Evolutionary conservation across 768 basidiomycete species (phyloP).

Genomic region (Leccinum pellstonianum): DNA sequence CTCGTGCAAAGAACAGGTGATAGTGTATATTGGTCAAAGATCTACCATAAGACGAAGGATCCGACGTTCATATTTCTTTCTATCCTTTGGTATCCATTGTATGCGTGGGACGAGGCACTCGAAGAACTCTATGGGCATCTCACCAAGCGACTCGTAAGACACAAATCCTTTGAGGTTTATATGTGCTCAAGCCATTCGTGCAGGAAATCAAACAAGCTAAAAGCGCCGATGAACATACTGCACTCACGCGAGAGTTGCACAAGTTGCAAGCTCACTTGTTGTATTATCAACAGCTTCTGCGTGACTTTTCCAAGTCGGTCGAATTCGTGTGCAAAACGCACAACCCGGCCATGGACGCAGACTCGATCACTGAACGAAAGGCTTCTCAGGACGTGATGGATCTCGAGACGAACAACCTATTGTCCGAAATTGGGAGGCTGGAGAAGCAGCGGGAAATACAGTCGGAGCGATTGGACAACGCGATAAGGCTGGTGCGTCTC

Average conservation of each 20-base stretch:
- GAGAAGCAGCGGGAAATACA: slow-evolving; percentile 28
- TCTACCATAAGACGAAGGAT: slow-evolving; percentile 32
- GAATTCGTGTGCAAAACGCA: slow-evolving; percentile 47
- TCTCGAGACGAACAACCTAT: slow-evolving; percentile 25
- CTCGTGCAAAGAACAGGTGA: slow-evolving; percentile 34
- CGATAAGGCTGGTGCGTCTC: slow-evolving; percentile 29
- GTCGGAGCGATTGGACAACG: slow-evolving; percentile 32
- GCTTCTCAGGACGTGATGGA: slow-evolving; percentile 11
- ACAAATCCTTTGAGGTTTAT: not conserved
- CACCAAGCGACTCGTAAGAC: slow-evolving; percentile 41
- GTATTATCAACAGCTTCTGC: slow-evolving; percentile 53
- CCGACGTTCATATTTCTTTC: slow-evolving; percentile 37
- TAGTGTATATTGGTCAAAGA: slow-evolving; percentile 38
- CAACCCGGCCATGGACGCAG: slow-evolving; percentile 45
- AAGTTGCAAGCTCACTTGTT: slow-evolving; percentile 56
- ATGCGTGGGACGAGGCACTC: slow-evolving; percentile 61
- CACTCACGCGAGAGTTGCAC: slow-evolving; percentile 53
- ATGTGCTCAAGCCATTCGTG: not conserved
- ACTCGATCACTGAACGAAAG: slow-evolving; percentile 14
- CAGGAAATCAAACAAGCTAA: slow-evolving; percentile 40
- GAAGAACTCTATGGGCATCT: slow-evolving; percentile 53
- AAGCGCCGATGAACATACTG: slow-evolving; percentile 38
- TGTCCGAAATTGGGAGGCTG: slow-evolving; percentile 45
- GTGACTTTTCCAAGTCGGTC: slow-evolving; percentile 54
- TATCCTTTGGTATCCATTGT: slow-evolving; percentile 57